phyloP scores from a whole-genome alignment of 2,329 filamentous ascomycete species.

The Amauroascus niger region DNA sequence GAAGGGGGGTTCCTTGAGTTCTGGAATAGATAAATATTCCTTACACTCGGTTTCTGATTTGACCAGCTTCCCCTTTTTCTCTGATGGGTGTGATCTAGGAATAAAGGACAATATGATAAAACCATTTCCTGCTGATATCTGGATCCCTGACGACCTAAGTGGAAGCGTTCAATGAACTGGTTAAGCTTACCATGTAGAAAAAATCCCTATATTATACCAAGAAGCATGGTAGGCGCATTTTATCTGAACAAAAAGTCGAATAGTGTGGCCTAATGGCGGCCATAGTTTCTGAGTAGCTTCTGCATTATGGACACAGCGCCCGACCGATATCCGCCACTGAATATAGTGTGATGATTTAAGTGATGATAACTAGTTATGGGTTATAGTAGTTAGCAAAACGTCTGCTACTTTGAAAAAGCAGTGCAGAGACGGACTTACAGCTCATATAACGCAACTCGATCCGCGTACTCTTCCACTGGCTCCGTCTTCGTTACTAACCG shows the following conservation, averaged over 20 bases:
- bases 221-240: too few relatives aligned
- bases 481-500: slow-evolving; percentile 66
- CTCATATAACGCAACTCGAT: slow-evolving; percentile 72
- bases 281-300: slow-evolving; percentile 63
- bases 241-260: too few relatives aligned
- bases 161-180: too few relatives aligned
- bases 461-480: slow-evolving; percentile 73
- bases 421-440: slow-evolving; percentile 42
- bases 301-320: slow-evolving; percentile 74
- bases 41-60: too few relatives aligned
- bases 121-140: too few relatives aligned
- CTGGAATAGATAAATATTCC: too few relatives aligned
- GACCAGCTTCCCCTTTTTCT: too few relatives aligned
- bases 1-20: slow-evolving; percentile 43
- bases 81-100: too few relatives aligned
- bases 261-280: slow-evolving; percentile 29
- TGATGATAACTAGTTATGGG: slow-evolving; percentile 58
- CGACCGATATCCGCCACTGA: slow-evolving; percentile 66
- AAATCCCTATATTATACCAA: too few relatives aligned
- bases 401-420: neutral
- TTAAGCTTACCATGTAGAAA: too few relatives aligned
- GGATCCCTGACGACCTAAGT: too few relatives aligned
- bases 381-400: neutral
- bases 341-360: slow-evolving; percentile 77
- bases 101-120: too few relatives aligned